Evolutionary conservation across 2,329 filamentous ascomycete genomes (phyloP).

Genomic region (Rutstroemia sp.): DNA sequence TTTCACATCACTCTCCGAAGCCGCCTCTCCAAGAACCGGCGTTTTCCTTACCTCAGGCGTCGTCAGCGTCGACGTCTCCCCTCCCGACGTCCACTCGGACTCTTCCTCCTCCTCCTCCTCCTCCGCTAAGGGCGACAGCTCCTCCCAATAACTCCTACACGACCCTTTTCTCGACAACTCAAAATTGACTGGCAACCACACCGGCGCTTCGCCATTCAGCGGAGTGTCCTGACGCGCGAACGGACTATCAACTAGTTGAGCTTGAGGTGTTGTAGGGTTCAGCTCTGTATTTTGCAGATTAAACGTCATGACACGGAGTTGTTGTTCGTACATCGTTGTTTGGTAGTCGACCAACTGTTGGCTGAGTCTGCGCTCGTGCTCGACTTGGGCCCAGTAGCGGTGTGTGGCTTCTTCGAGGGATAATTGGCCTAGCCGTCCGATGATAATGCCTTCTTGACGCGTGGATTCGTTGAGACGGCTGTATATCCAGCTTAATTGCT

Average conservation of each 20-base stretch:
- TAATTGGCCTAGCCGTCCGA: conserved; percentile 41
- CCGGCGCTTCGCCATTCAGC: not conserved
- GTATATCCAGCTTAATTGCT: conserved; percentile 36
- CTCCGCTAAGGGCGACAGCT: not conserved
- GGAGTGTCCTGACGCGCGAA: not conserved
- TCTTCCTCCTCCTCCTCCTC: no score
- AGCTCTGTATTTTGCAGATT: not conserved
- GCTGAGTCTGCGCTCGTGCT: not conserved
- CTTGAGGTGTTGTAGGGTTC: not conserved
- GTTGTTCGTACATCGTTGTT: not conserved
- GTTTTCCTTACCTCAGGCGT: not conserved
- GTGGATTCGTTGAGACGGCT: conserved; percentile 38
- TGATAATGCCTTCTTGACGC: conserved; percentile 39
- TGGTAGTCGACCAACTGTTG: not conserved
- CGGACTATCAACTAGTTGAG: not conserved
- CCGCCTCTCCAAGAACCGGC: not conserved
- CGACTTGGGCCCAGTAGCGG: conserved; percentile 28
- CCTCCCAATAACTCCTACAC: not conserved
- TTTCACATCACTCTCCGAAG: not conserved
- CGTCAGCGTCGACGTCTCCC: not conserved
- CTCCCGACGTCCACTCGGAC: not conserved
- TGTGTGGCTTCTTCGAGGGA: conserved; percentile 42
- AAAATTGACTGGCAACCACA: not conserved
- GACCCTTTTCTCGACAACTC: not conserved
- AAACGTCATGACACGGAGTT: not conserved